Evolutionary conservation across 805 yeast genomes (phyloP), one percentile per base, ranked within the genome.

Genomic region (Sugiyamaella mastotermitis): DNA sequence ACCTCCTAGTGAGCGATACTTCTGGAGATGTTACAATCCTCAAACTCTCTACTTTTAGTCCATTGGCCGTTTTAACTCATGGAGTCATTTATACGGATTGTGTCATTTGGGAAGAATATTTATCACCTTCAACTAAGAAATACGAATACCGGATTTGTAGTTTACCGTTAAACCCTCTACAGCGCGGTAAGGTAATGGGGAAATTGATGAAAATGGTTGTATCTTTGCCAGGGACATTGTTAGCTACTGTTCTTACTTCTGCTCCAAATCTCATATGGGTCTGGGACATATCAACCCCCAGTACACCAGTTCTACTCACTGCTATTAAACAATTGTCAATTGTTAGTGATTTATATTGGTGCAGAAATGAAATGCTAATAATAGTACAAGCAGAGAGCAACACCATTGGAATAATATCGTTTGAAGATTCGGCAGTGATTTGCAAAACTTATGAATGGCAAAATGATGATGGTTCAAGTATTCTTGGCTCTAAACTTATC

Each of bases 231-330:
- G 38, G 42, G 6, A 14, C 28, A 16, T 28, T 34, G 7, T 10
- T 49, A 9, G 54, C 51, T 3, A 37, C 43, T 9, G 29, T 15
- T 9, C 31, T 33, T 5, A 30, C 31, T 6, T 37, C 50, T 5
- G 34, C 32, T 43, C 50, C 53, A 5, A 27, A 41, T 24, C 22
- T 47, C 5, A 45, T 47, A 3, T 50, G 50, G 49, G 35, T 50
- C 3, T 50, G 54, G 54, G 30, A 33, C 6, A 19, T 42, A 11
- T 32, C 29, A 3, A 35, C 21, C 9, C 9, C 27, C 9, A 16
- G 28, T 8, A 14, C 11, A 19, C 31, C 31, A 3, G 22, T 24
- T 17, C 38, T 47, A 19, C 20, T 44, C 3, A 28, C 45, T 10
- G 43, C 40, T 6, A 15, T 49, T 11, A 9, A 22, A 13, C 49